Conservation (phyloP, 148 eudicot genomes). For the Rhododendron kiyosumense region DNA sequence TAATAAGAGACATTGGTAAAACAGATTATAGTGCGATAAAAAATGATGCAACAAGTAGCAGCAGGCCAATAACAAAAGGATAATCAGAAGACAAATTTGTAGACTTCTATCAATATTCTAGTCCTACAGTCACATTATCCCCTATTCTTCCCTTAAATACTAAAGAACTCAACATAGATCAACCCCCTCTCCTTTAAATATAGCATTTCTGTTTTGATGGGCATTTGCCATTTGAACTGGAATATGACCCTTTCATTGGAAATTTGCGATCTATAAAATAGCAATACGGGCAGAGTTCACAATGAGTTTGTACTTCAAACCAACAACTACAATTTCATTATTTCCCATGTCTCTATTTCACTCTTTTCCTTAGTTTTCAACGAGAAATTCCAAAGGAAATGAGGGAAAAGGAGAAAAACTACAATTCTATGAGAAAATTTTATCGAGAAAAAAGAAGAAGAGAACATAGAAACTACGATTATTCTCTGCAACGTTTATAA, state of each 20-base stretch:
- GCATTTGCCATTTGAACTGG: not conserved
- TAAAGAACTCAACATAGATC: not conserved
- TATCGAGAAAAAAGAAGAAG: not conserved
- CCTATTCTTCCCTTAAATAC: not conserved
- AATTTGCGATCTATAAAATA: not conserved
- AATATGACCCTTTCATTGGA: not conserved
- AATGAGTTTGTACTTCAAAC: not conserved
- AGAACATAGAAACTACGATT: constrained; percentile 13
- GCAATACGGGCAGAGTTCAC: not conserved
- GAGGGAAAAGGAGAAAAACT: not conserved
- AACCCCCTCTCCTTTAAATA: too few species aligned
- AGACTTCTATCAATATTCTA: not conserved
- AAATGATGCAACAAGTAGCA: not conserved
- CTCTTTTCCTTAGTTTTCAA: constrained; percentile 17
- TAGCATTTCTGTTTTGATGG: not conserved
- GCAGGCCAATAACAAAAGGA: not conserved
- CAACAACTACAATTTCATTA: not conserved
- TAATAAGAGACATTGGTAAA: not conserved
- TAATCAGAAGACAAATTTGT: not conserved
- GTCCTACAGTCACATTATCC: not conserved
- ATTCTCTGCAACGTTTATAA: constrained; percentile 14
- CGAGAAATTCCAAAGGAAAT: constrained; percentile 12
- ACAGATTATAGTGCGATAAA: not conserved
- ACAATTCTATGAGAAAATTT: constrained; percentile 5
- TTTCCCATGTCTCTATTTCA: constrained; percentile 71